Conservation (phyloP, 176 grass and related monocot species). For the Cocos nucifera region DNA sequence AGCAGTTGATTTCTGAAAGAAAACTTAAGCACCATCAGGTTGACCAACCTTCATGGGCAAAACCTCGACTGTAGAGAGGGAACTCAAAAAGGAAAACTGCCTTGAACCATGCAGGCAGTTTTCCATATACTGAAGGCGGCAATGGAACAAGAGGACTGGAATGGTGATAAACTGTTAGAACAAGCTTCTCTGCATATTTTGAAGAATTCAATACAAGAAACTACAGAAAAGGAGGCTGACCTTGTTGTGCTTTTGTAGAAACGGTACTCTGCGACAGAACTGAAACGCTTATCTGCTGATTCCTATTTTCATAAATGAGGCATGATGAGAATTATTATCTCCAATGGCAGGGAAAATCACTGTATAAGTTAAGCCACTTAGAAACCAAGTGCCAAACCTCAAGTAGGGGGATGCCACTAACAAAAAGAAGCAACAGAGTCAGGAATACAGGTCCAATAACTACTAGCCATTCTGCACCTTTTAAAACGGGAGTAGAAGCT, state of each 20-base stretch:
- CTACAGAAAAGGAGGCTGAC: constrained; percentile 20
- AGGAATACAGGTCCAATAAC: constrained; percentile 77
- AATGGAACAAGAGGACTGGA: constrained; percentile 82
- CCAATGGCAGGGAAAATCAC: too few relatives aligned
- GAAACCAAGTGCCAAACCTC: constrained; percentile 33
- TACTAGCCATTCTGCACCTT: constrained; percentile 78
- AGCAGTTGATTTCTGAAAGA: too few relatives aligned
- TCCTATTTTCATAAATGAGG: constrained; percentile 25
- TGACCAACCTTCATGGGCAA: background rate
- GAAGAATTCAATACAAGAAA: background rate
- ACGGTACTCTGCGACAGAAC: constrained; percentile 48
- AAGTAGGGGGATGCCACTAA: constrained; percentile 92
- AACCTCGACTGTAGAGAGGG: constrained; percentile 62
- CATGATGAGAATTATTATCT: background rate
- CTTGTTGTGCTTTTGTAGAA: constrained; percentile 84
- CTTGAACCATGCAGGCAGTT: constrained; percentile 77
- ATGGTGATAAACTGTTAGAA: constrained; percentile 1
- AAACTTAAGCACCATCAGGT: background rate
- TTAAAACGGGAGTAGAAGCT: constrained; percentile 65
- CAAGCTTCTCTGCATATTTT: background rate
- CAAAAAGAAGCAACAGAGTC: constrained; percentile 66
- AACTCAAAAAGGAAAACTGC: constrained; percentile 76
- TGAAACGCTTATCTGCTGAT: constrained; percentile 72
- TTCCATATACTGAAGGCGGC: constrained; percentile 62
- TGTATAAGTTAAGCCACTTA: too few relatives aligned